Percentiles rank a stretch among this genome's conserved stretches.
These are phyloP conservation scores for Trichoderma breve DNA, from an alignment of 2,329 filamentous ascomycete species.

Conservation along the genomic window DNA sequence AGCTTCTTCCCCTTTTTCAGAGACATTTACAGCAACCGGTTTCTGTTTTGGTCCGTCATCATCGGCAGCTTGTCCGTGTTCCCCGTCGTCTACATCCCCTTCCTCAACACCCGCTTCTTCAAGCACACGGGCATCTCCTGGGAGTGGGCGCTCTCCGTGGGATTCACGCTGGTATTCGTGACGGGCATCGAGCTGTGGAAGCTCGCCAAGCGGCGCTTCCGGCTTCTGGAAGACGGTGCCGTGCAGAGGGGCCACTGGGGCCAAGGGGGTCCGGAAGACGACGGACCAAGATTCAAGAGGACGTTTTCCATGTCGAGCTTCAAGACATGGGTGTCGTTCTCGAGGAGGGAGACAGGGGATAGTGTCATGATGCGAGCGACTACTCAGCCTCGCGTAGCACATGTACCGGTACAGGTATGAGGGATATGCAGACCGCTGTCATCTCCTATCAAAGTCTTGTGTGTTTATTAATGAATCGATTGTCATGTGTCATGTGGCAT, in stretches of 20 bases:
- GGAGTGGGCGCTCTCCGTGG: constrained; percentile 71
- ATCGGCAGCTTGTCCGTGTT: constrained; percentile 62
- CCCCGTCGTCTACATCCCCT: constrained; percentile 69
- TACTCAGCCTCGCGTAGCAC: not conserved
- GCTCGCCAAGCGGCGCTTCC: constrained; percentile 58
- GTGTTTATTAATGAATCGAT: not conserved
- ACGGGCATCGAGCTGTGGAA: constrained; percentile 71
- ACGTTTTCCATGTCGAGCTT: constrained; percentile 54
- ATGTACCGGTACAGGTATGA: not conserved
- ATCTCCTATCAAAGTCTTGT: not conserved
- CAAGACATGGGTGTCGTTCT: constrained; percentile 45
- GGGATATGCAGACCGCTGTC: not conserved
- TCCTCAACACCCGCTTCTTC: constrained; percentile 68
- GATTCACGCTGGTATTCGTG: constrained; percentile 63
- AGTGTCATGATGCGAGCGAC: constrained; percentile 27
- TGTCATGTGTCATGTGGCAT: not conserved
- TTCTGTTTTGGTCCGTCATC: constrained; percentile 66
- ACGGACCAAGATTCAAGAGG: constrained; percentile 44
- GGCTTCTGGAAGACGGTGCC: constrained; percentile 51
- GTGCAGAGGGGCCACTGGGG: constrained; percentile 51
- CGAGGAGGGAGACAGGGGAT: constrained; percentile 42
- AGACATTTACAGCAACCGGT: constrained; percentile 67
- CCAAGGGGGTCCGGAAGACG: constrained; percentile 51
- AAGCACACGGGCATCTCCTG: constrained; percentile 69
- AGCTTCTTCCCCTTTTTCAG: constrained; percentile 54